Base-by-base conservation (phyloP, 805 yeast genomes). In the Blastobotrys terrestris region DNA sequence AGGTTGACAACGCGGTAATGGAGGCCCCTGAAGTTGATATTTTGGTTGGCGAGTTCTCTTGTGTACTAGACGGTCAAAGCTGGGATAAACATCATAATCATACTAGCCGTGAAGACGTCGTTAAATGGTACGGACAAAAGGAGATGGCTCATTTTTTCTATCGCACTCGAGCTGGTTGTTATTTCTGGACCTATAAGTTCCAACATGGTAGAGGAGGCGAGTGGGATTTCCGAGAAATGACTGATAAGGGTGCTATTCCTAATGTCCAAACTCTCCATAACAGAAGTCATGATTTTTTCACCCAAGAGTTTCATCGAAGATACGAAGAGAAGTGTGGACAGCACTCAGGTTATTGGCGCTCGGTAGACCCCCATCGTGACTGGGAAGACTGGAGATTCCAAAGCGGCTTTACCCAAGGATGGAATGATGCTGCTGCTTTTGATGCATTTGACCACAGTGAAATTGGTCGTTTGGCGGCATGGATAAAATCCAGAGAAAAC, bases 171-270 rank as follows among this genome's bases (percentile, higher is more conserved):
- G 77, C 81, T 53, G 98, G 98, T 0, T 76, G 79, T 54, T 91
- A 77, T 67, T 92, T 94, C 69, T 92, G 98, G 98, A 87, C 96
- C 1, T 86, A 72, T 67, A 88, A 89, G 69, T 91, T 91, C 64
- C 80, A 85, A 64, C 75, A 81, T 53, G 97, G 97, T 1, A 85
- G 84, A 63, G 97, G 97, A 44, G 98, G 98, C 14, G 97, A 89
- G 70, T 92, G 98, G 98, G 97, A 94, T 48, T 84, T 88, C 69
- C 75, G 77, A 20, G 86, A 89, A 39, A 87, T 87, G 90, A 72
- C 77, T 18, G 81, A 84, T 19, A 69, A 71, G 50, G 89, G 88
- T 0, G 78, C 82, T 6, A 66, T 82, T 20, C 78, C 80, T 3
- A 52, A 65, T 14, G 60, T 53, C 49, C 43, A 48, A 35, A 4